These are phyloP conservation scores for Fusarium algeriense DNA, from an alignment of 2,329 filamentous ascomycete genomes.

Conservation along the genomic window DNA sequence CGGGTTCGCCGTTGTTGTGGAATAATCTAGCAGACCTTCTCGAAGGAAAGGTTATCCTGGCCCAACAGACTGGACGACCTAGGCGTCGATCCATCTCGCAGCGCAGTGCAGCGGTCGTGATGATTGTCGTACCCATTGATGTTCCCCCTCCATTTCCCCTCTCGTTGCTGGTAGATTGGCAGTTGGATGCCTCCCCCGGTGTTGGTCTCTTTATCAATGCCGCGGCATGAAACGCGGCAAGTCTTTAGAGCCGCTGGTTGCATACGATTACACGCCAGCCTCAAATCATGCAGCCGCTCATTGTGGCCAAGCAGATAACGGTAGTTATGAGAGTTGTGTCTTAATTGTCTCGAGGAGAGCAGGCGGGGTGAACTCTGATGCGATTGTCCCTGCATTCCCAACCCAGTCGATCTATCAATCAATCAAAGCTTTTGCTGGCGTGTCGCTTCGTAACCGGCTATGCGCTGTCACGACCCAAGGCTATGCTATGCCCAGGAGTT, in stretches of 20 bases:
- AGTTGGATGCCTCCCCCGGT: conserved; percentile 39
- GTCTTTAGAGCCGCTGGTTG: conserved; percentile 24
- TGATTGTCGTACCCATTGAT: conserved; percentile 9
- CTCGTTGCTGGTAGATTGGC: conserved; percentile 34
- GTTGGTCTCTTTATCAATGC: conserved; percentile 25
- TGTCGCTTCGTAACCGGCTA: conserved; percentile 35
- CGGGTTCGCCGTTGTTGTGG: conserved; percentile 37
- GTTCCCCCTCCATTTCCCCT: conserved; percentile 23
- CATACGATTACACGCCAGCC: conserved; percentile 1
- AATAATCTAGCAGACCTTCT: conserved; percentile 38
- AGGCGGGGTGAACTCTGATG: conserved; percentile 35
- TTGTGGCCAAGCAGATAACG: conserved; percentile 4
- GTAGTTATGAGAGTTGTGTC: conserved; percentile 1
- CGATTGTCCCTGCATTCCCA: conserved; percentile 29
- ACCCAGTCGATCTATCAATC: conserved; percentile 15
- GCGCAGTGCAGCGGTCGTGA: conserved; percentile 17
- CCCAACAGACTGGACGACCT: conserved; percentile 43
- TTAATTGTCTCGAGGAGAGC: conserved; percentile 10
- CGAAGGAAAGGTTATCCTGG: conserved; percentile 44
- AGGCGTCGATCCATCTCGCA: conserved; percentile 45
- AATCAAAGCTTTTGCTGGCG: conserved; percentile 24
- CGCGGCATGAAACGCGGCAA: conserved; percentile 38
- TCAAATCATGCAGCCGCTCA: conserved; percentile 28
- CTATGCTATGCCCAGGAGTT: conserved; percentile 28
- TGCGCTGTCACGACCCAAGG: conserved; percentile 32